Base-by-base conservation (phyloP, 129 eudicot species). In the Mikania micrantha region DNA sequence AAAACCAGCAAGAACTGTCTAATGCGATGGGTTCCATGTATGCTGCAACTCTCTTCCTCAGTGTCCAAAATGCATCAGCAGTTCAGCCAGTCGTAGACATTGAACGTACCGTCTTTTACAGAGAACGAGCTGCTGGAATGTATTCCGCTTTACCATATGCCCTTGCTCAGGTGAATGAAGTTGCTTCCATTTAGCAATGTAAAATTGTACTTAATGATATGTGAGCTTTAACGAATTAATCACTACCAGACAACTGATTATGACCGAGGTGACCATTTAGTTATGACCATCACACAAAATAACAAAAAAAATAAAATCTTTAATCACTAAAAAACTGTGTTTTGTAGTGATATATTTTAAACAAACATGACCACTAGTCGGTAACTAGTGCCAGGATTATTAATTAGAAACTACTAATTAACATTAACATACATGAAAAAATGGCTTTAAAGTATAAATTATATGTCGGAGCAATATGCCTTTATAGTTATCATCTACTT, bases 61-160 rank as follows among this genome's bases (percentile, higher is more conserved):
- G 87, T 3, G 66, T 82, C 15, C 78, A 65, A 61, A 82, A 82
- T 31, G 62, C 76, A 19, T 44, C 81, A 2, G 52, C 83, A 1
- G 87, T 79, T 53, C 81, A 82, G 60, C 87, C 87, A 2, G 83
- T 82, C 9, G 80, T 78, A n/a, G 83, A 73, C 49, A 57, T 82
- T 36, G 87, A 82, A 54, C 79, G 87, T 13, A 82, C 87, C 0
- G 87, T 82, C 4, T 82, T 74, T 71, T 82, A 82, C 31, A 66
- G 87, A 56, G 87, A 82, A 78, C 72, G 87, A 70, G 87, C 83
- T 15, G 87, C 87, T 0, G 87, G 85, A 53, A 81, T 77, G 85
- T 81, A 81, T 68, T 81, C 82, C 0, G 85, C 85, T 48, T 29
- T 82, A 50, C 75, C 87, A 25, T 78, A 82, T 28, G 87, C 81